Conservation (phyloP, 2,329 filamentous ascomycete genomes). For the Westerdykella ornata region DNA sequence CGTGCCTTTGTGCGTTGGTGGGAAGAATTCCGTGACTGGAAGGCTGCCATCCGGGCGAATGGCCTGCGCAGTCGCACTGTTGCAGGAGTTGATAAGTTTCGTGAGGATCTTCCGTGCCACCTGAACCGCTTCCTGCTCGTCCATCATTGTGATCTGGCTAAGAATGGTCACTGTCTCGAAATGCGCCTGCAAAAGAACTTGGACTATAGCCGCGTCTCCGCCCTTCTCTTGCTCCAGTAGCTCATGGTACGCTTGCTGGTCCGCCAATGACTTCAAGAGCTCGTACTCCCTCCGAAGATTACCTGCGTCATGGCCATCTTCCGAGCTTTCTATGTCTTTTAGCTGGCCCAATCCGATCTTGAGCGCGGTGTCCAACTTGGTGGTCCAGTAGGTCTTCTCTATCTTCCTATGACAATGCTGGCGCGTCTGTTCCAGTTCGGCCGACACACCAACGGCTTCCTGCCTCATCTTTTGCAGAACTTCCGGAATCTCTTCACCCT, state of each 20-base stretch:
- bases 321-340: conserved; percentile 57
- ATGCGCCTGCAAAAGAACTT: conserved; percentile 79
- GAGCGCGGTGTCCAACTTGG: conserved; percentile 77
- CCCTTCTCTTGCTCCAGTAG: conserved; percentile 78
- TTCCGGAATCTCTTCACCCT: conserved; percentile 59
- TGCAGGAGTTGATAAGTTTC: conserved; percentile 70
- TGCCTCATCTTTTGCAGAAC: conserved; percentile 72
- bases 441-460: conserved; percentile 78
- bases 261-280: conserved; percentile 73
- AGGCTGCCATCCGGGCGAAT: conserved; percentile 80
- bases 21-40: conserved; percentile 57
- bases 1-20: conserved; percentile 65
- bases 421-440: conserved; percentile 82
- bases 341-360: conserved; percentile 79
- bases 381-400: conserved; percentile 77
- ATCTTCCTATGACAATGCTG: conserved; percentile 85
- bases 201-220: conserved; percentile 69
- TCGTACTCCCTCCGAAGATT: conserved; percentile 76
- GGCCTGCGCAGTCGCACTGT: conserved; percentile 68
- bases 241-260: conserved; percentile 68
- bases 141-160: conserved; percentile 73
- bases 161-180: conserved; percentile 86
- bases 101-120: conserved; percentile 71
- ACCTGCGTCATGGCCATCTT: conserved; percentile 61
- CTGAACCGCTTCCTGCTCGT: conserved; percentile 72